Percentiles rank a stretch among this genome's conserved stretches.
Evolutionary conservation across 345 rosid species (phyloP).

Genomic region (Rhizophora apiculata): DNA sequence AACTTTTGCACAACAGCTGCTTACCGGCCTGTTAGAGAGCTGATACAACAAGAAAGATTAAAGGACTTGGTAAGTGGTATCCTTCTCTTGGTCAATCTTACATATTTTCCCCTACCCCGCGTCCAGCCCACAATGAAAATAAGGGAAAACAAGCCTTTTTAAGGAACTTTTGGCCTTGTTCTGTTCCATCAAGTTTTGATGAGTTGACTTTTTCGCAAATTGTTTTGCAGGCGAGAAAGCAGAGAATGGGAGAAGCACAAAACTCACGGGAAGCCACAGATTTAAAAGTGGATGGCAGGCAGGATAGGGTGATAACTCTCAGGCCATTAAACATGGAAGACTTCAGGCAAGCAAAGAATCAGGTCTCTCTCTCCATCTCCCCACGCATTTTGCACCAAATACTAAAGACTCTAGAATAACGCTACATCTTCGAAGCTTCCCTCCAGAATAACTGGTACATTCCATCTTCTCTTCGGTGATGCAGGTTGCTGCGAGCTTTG

Average conservation of each 20-base stretch:
- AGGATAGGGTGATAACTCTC: constrained; percentile 55
- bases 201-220: too few relatives aligned
- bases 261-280: constrained; percentile 19
- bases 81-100: neutral
- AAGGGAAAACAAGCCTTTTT: too few relatives aligned
- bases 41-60: constrained; percentile 71
- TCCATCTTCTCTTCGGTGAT: neutral
- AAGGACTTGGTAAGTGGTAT: constrained; percentile 50
- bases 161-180: too few relatives aligned
- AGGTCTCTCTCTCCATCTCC: constrained; percentile 34
- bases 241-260: constrained; percentile 40
- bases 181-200: too few relatives aligned
- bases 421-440: too few relatives aligned
- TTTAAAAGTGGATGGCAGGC: constrained; percentile 33
- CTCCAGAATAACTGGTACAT: too few relatives aligned
- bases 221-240: constrained; percentile 51
- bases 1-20: constrained; percentile 90
- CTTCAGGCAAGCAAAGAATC: constrained; percentile 73
- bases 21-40: constrained; percentile 78
- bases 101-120: neutral
- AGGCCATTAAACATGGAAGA: constrained; percentile 78
- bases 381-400: too few relatives aligned
- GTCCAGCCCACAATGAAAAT: too few relatives aligned
- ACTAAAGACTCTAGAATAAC: neutral
- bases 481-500: constrained; percentile 94